Conservation (phyloP, 2,329 filamentous ascomycete genomes). For the Cladophialophora immunda region DNA sequence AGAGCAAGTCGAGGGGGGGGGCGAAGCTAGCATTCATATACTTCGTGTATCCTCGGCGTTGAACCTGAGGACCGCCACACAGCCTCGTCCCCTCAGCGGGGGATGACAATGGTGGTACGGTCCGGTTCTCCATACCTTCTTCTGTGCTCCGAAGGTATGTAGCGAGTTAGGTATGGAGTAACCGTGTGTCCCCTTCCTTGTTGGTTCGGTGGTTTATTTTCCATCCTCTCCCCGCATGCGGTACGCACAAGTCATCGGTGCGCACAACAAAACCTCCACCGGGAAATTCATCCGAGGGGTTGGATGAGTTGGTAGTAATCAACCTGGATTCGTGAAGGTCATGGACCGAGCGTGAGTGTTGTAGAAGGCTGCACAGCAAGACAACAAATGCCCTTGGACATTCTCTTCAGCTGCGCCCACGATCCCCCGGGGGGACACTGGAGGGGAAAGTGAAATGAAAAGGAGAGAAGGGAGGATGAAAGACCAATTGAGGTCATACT, state of each 20-base stretch:
- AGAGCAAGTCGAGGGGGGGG: neutral
- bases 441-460: no score
- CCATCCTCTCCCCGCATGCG: no score
- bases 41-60: neutral
- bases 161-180: no score
- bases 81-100: constrained; percentile 24
- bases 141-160: no score
- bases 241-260: neutral
- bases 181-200: no score
- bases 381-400: no score
- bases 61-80: constrained; percentile 6
- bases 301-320: no score
- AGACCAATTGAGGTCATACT: neutral
- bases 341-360: neutral
- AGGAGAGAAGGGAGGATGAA: neutral
- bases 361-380: no score
- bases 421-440: no score
- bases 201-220: no score
- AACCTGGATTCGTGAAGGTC: no score
- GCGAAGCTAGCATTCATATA: neutral
- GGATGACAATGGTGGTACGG: constrained; percentile 12
- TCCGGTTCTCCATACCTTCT: constrained; percentile 2
- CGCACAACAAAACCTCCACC: neutral
- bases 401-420: no score
- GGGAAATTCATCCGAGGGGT: neutral